A percentile compares a stretch with the other conserved stretches of the same genome.
These are phyloP conservation scores for Misopates orontium DNA, from an alignment of 257 asterid species.

Conservation along the genomic window DNA sequence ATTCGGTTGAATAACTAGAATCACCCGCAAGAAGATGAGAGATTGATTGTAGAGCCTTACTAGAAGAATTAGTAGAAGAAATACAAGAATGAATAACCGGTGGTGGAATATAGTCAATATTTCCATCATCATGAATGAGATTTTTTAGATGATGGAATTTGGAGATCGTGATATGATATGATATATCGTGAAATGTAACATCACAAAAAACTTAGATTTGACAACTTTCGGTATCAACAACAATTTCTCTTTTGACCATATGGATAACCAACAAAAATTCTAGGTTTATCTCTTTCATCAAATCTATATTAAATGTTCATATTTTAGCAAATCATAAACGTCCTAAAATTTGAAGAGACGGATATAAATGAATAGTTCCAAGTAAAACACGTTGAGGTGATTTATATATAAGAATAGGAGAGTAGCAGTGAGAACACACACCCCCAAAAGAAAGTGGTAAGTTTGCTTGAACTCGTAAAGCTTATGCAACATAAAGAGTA, in stretches of 20 bases:
- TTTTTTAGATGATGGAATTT: neutral
- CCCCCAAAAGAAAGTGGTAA: constrained; percentile 9
- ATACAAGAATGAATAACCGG: neutral
- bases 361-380: neutral
- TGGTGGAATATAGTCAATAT: constrained; percentile 5
- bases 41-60: neutral
- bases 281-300: constrained; percentile 2
- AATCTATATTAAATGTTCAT: constrained; percentile 2
- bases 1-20: neutral
- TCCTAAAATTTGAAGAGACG: neutral
- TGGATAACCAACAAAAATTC: no score
- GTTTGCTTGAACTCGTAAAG: neutral
- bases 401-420: neutral
- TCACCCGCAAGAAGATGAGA: neutral
- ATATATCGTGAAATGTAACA: neutral
- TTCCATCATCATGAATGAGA: constrained; percentile 8
- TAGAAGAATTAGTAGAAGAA: neutral
- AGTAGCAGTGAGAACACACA: constrained; percentile 4
- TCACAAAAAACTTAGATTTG: neutral
- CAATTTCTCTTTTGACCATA: neutral
- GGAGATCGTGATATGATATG: neutral
- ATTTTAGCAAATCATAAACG: constrained; percentile 8
- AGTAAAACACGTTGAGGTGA: neutral
- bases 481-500: neutral
- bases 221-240: neutral